Evolutionary conservation across 139 green algal species (phyloP), one percentile per base, ranked within the genome.

Genomic region (Chlamydomonas sp.): DNA sequence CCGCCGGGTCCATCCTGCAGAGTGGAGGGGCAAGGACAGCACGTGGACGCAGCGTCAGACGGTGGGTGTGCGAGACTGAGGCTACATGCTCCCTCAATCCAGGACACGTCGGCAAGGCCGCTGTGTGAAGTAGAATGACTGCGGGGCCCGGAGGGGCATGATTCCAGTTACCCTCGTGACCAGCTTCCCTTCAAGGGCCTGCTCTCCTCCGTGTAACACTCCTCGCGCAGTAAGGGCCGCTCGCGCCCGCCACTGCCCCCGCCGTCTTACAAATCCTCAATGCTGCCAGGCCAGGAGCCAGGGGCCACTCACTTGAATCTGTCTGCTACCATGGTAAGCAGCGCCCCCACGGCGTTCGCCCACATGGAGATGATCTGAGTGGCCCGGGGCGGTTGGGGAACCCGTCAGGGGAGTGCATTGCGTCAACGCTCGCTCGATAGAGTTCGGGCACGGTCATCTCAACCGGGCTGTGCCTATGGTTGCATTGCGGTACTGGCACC

Each of bases 361-460:
- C 94, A 96, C 61, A 96, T 75, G 4, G 89, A 94, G 31, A 97
- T 94, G n/a, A 97, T 78, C 91, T 95, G 91, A 57, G 58, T 61
- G 17, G 18, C 12, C 20, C 18, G 76, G 18, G 73, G 31, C 66
- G 67, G 67, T 10, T 67, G 3, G 59, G 2, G 8, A 3, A 63
- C 2, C 49, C 14, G 49, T 63, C 8, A 58, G 49, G 75, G 14
- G 10, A 79, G 2, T 7, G 8, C 64, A 16, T 69, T 69, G 7
- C 64, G 9, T 69, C 8, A n/a, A n/a, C n/a, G n/a, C n/a, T 9
- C 66, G 66, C 66, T n/a, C n/a, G n/a, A n/a, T n/a, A n/a, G n/a
- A n/a, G n/a, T n/a, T n/a, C n/a, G n/a, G n/a, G n/a, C n/a, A n/a
- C n/a, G n/a, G n/a, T n/a, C n/a, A n/a, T n/a, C n/a, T n/a, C n/a